These are phyloP conservation scores for Citrus sinensis DNA, from an alignment of 345 rosid genomes.

Conservation along the genomic window DNA sequence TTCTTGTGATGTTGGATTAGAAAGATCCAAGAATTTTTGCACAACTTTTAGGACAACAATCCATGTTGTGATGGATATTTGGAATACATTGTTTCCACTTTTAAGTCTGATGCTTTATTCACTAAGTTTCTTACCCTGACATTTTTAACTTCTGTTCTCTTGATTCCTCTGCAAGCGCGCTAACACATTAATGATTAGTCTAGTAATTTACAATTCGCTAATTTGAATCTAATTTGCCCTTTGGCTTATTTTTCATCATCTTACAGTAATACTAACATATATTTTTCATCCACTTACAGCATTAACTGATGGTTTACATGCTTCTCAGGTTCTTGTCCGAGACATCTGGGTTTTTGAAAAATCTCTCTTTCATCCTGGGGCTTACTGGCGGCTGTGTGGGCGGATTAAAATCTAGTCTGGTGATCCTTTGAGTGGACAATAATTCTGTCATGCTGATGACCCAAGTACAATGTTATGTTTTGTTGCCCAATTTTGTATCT, in stretches of 20 bases:
- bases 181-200: too few species aligned
- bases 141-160: too few species aligned
- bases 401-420: slow-evolving; percentile 43
- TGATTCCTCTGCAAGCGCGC: neutral
- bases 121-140: too few species aligned
- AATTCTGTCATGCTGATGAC: neutral
- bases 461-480: neutral
- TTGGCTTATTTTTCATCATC: neutral
- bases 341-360: slow-evolving; percentile 97
- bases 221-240: neutral
- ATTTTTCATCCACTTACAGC: too few species aligned
- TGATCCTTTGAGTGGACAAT: neutral
- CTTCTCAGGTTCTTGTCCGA: slow-evolving; percentile 71
- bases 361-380: slow-evolving; percentile 79
- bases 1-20: too few species aligned
- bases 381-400: slow-evolving; percentile 93
- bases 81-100: too few species aligned
- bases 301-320: slow-evolving; percentile 4
- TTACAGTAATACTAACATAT: neutral
- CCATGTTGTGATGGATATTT: neutral
- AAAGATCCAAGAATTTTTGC: neutral
- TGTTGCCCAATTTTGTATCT: slow-evolving; percentile 20
- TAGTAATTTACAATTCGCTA: too few species aligned
- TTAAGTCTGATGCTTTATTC: too few species aligned
- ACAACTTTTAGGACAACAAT: neutral